Conservation (phyloP, 768 basidiomycete species). For the Coprinellus micaceus region DNA sequence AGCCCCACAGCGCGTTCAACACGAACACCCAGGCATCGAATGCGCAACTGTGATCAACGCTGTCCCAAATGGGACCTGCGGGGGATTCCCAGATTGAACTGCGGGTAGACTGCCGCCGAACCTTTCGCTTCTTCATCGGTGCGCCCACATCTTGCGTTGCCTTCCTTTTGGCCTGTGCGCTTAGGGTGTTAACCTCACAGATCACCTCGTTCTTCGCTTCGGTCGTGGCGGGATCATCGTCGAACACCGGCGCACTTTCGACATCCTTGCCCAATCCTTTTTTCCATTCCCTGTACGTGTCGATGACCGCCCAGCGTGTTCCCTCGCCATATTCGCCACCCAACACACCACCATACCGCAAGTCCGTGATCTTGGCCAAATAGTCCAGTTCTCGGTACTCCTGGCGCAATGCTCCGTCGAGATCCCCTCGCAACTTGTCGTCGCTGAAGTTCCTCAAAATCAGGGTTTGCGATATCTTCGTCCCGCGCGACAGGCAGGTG, state of each 20-base stretch:
- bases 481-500: slow-evolving; percentile 26
- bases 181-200: not conserved
- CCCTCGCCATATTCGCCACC: not conserved
- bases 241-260: not conserved
- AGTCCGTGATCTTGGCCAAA: not conserved
- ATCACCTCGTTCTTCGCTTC: not conserved
- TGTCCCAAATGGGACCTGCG: not conserved
- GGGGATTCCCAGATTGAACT: not conserved
- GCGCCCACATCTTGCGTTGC: slow-evolving; percentile 1
- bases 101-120: slow-evolving; percentile 12
- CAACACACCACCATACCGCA: not conserved
- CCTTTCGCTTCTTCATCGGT: slow-evolving; percentile 31
- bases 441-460: slow-evolving; percentile 8
- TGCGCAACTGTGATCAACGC: not conserved
- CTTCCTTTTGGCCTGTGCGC: not conserved
- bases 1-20: not conserved
- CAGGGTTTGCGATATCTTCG: slow-evolving; percentile 17
- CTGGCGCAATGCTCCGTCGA: slow-evolving; percentile 14
- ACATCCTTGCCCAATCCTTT: not conserved
- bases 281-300: not conserved
- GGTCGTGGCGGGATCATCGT: not conserved
- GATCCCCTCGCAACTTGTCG: slow-evolving; percentile 12
- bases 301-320: not conserved
- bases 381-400: not conserved
- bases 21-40: not conserved